Conservation (phyloP, 1,284 basidiomycete genomes). For the Pseudozyma sp. region DNA sequence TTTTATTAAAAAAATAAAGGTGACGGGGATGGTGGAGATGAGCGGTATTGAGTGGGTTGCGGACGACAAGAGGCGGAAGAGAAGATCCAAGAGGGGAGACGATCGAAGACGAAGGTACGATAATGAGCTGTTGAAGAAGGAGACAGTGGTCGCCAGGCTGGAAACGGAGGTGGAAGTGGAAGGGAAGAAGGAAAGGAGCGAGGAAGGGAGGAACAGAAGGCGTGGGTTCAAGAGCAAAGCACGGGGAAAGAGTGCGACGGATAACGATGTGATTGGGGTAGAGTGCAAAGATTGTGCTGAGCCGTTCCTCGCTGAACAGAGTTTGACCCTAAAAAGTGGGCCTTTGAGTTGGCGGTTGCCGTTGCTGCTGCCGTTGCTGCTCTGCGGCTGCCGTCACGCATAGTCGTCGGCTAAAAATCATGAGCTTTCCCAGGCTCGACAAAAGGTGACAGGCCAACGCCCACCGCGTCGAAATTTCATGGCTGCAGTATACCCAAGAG, state of each 20-base stretch:
- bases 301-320: no score
- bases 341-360: no score
- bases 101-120: not conserved
- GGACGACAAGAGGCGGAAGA: no score
- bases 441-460: conserved; percentile 1
- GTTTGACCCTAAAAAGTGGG: no score
- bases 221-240: not conserved
- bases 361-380: no score
- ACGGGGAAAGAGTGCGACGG: conserved; percentile 42
- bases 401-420: not conserved
- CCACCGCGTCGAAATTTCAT: not conserved
- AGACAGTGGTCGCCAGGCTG: not conserved
- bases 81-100: not conserved
- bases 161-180: not conserved
- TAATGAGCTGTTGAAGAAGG: not conserved
- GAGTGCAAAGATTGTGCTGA: conserved; percentile 1
- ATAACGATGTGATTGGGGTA: conserved; percentile 35
- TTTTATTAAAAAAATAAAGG: not conserved
- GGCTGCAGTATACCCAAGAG: not conserved
- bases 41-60: not conserved
- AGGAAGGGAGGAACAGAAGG: no score
- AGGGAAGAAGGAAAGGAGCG: conserved; percentile 1
- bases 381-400: not conserved
- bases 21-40: not conserved
- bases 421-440: no score